Conservation (phyloP, 768 basidiomycete species). For the Panus rudis region DNA sequence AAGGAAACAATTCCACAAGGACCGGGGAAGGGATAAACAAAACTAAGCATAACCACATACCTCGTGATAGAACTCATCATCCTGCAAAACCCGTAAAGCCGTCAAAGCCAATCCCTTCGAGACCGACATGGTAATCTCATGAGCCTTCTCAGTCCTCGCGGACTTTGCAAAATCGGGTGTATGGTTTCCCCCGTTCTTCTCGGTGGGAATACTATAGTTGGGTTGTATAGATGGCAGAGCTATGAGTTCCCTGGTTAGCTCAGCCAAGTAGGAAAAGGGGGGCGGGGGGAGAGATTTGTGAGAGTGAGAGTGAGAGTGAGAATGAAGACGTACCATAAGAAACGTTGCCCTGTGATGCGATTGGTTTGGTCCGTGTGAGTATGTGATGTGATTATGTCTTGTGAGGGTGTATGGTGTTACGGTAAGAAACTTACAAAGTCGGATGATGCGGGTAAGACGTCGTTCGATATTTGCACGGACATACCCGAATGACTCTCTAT, state of each 20-base stretch:
- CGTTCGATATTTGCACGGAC: constrained; percentile 21
- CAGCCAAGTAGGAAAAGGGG: constrained; percentile 1
- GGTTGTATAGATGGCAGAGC: constrained; percentile 22
- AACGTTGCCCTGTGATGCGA: constrained; percentile 55
- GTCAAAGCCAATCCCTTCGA: constrained; percentile 58
- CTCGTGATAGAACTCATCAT: constrained; percentile 48
- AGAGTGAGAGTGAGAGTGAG: neutral
- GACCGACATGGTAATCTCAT: constrained; percentile 47
- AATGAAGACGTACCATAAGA: constrained; percentile 45
- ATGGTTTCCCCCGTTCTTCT: constrained; percentile 67
- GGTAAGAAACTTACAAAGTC: constrained; percentile 58
- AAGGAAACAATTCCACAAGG: too few species aligned
- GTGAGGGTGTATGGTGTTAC: too few species aligned
- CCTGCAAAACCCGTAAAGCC: constrained; percentile 51
- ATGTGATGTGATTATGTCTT: constrained; percentile 5
- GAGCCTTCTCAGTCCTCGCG: constrained; percentile 54
- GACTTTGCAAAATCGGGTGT: constrained; percentile 59
- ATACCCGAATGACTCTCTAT: constrained; percentile 40
- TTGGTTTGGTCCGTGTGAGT: constrained; percentile 6
- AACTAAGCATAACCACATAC: too few species aligned
- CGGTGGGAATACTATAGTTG: constrained; percentile 52
- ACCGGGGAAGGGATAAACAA: too few species aligned
- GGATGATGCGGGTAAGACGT: constrained; percentile 53
- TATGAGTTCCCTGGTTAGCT: neutral
- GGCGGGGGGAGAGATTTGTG: neutral